Percentiles rank a stretch among this genome's conserved stretches.
Conservation (phyloP, 352 stramenopile species). For the Saprolegnia diclina region DNA sequence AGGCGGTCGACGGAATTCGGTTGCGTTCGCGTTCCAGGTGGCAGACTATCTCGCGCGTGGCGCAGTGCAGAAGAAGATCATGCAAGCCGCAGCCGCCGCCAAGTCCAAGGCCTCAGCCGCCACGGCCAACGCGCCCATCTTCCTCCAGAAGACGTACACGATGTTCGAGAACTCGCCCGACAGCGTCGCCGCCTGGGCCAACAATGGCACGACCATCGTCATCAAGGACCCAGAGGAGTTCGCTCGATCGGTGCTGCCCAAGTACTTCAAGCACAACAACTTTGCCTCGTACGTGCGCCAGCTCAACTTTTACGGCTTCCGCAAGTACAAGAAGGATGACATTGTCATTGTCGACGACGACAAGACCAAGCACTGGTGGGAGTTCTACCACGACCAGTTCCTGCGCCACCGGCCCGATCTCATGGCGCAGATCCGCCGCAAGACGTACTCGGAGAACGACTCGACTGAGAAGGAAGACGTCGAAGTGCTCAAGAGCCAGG, state of each 20-base stretch:
- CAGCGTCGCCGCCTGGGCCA: slow-evolving; percentile 72
- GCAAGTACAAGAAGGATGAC: slow-evolving; percentile 89
- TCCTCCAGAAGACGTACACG: slow-evolving; percentile 91
- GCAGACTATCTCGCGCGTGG: neutral
- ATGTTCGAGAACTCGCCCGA: slow-evolving; percentile 87
- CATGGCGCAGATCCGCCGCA: slow-evolving; percentile 82
- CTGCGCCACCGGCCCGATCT: slow-evolving; percentile 71
- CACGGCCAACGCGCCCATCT: slow-evolving; percentile 43
- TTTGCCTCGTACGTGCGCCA: slow-evolving; percentile 91
- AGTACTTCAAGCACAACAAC: slow-evolving; percentile 95
- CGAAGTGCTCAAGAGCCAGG: slow-evolving; percentile 25
- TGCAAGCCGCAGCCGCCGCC: slow-evolving; percentile 5
- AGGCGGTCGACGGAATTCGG: neutral
- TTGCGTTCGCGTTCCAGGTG: neutral
- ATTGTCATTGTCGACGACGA: slow-evolving; percentile 30
- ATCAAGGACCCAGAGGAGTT: slow-evolving; percentile 91
- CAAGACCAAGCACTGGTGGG: slow-evolving; percentile 64
- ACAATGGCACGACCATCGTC: slow-evolving; percentile 81
- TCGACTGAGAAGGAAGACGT: slow-evolving; percentile 25
- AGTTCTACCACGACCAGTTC: slow-evolving; percentile 91
- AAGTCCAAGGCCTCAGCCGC: slow-evolving; percentile 28
- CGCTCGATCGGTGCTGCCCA: slow-evolving; percentile 82
- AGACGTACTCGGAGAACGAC: slow-evolving; percentile 39
- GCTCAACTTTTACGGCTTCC: slow-evolving; percentile 93
- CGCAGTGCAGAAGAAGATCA: neutral